Base-by-base conservation (phyloP, 768 basidiomycete genomes). In the Russula earlei region DNA sequence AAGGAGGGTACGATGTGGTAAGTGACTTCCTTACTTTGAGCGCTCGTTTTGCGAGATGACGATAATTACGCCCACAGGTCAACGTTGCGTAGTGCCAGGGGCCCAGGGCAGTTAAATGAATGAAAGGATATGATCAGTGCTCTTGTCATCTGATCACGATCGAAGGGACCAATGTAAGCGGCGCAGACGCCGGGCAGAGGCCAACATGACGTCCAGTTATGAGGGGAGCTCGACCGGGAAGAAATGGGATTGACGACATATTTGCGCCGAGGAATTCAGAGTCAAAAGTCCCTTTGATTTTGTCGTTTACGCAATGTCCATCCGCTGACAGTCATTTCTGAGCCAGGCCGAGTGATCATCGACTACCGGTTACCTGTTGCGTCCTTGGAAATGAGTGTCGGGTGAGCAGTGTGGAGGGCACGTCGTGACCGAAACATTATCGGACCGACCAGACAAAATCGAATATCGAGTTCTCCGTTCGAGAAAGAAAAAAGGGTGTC, bases 1-100 rank as follows among this genome's bases (percentile, higher is more conserved):
- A 31, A 22, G 0, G 27, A 14, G 10, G 31, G 40, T 24, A 29
- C 14, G 40, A 31, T 37, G 8, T 10, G 17, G 25, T 11, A 5
- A n/a, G 27, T 29, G 17, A 4, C 14, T 11, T 24, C 8, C 14
- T 31, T 31, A 7, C 15, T 37, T 37, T 49, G 24, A 27, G 10
- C 2, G 36, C 20, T 10, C 19, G 20, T 41, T 54, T 17, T 20
- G 17, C 45, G 38, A 41, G 20, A 54, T 54, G 45, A 41, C 19
- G 53, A 54, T 40, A 44, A 54, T 47, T 54, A 47, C 53, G 45
- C 52, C 20, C 22, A 3, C 6, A n/a, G n/a, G n/a, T n/a, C n/a
- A n/a, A n/a, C n/a, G n/a, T n/a, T n/a, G n/a, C n/a, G n/a, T n/a
- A n/a, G n/a, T n/a, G n/a, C n/a, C n/a, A n/a, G n/a, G n/a, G n/a